Percentiles rank a stretch among this genome's conserved stretches.
Evolutionary conservation across 345 rosid species (phyloP).

Genomic region (Cardiospermum halicacabum): DNA sequence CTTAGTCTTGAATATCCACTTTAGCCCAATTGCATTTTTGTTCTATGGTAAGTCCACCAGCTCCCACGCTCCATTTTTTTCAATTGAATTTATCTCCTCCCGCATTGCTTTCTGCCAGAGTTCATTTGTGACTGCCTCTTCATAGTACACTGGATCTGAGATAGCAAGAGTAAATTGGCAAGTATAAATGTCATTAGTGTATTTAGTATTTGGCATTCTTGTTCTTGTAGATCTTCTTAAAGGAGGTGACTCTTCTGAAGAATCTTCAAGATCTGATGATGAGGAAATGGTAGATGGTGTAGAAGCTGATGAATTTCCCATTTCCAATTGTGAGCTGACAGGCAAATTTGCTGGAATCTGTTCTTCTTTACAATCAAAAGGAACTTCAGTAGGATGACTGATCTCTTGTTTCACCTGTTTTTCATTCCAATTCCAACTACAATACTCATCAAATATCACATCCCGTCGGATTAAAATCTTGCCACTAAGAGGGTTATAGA

Average conservation of each 20-base stretch:
- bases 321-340: no score
- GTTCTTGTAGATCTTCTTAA: neutral
- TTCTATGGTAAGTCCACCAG: no score
- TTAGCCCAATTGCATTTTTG: no score
- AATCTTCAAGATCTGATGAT: neutral
- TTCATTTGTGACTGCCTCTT: neutral
- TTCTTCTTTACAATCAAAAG: no score
- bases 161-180: neutral
- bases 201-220: no score
- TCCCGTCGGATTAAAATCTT: neutral
- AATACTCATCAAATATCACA: neutral
- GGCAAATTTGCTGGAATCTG: no score
- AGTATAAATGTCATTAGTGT: no score
- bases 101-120: neutral
- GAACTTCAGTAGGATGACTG: no score
- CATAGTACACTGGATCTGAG: neutral
- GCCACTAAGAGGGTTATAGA: neutral
- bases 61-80: neutral
- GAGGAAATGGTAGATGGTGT: neutral
- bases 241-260: neutral
- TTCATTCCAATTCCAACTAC: neutral
- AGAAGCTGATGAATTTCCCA: neutral
- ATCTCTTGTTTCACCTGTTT: no score
- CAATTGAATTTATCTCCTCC: neutral
- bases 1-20: neutral